phyloP scores from a whole-genome alignment of 306 rosid species.

The Begonia peltatifolia region DNA sequence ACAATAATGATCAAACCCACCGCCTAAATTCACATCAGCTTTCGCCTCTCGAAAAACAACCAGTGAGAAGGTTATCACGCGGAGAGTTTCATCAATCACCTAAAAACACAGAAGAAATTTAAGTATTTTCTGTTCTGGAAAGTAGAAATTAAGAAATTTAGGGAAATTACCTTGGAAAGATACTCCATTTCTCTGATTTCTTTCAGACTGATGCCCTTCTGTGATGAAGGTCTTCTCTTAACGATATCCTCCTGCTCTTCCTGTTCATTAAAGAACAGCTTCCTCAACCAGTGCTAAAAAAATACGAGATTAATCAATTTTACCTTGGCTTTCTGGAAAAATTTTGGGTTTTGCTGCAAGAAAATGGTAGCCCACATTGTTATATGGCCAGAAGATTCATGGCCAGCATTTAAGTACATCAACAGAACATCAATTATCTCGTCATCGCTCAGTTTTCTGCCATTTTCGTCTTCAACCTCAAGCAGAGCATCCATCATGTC shows the following conservation, averaged over 20 bases:
- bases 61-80: constrained; percentile 63
- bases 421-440: constrained; percentile 62
- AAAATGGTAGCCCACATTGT: constrained; percentile 69
- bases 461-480: constrained; percentile 65
- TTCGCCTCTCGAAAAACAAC: constrained; percentile 76
- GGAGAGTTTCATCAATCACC: constrained; percentile 88
- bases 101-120: constrained; percentile 3
- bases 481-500: constrained; percentile 89
- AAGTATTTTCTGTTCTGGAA: neutral
- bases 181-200: constrained; percentile 69
- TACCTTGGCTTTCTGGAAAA: constrained; percentile 63
- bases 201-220: constrained; percentile 43
- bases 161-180: constrained; percentile 46
- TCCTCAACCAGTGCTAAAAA: neutral
- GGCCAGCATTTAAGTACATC: constrained; percentile 94
- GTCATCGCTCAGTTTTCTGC: constrained; percentile 47
- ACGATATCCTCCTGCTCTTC: constrained; percentile 66
- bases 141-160: neutral
- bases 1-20: constrained; percentile 19
- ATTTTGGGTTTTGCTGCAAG: constrained; percentile 46
- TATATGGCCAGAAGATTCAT: constrained; percentile 86
- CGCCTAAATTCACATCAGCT: constrained; percentile 42
- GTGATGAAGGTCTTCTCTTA: constrained; percentile 47
- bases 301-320: neutral
- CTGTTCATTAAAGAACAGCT: constrained; percentile 12